Base-by-base conservation (phyloP, 108 stramenopile genomes). In the Skeletonema marinoi region DNA sequence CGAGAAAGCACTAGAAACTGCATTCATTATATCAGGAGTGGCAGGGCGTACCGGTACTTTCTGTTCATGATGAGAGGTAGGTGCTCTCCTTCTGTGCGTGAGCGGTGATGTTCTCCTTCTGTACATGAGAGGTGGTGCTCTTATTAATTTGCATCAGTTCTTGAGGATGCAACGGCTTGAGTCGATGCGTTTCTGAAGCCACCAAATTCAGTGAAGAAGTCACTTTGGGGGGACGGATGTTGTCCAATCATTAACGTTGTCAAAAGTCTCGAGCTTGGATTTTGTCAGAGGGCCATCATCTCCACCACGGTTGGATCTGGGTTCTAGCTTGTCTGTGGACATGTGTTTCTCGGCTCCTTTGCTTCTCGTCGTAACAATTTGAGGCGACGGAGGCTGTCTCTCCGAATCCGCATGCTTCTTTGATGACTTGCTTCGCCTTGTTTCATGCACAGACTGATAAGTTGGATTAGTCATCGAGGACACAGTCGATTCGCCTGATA, bases 391-490 rank as follows among this genome's bases (percentile, higher is more conserved):
- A 54, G 17, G 7, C 19, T 10, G 2, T 56, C 54, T 8, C 6
- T 56, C 25, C 16, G 2, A 25, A 10, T 56, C 54, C 4, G 25
- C 8, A 56, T 6, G 54, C 3, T 56, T 56, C 25, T 16, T 56
- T 10, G 54, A 25, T 1, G 54, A 29, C 25, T 74, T 65, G 1
- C 51, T 39, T 31, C 51, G 31, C 13, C 25, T 56, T 25, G 33
- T 42, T 3, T 35, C 39, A 14, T 54, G 32, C 2, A 74, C 29
- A 30, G 72, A 74, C 39, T 63, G 78, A 62, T 82, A 93, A 3
- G 86, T 88, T 17, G 93, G 93, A 54, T 93, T 89, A 2, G 93
- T 93, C 59, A 93, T 85, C 2, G 88, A 89, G 8, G 93, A 93
- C 17, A 93, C 88, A 58, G 85, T 86, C 17, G 92, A 87, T 19